phyloP scores from a whole-genome alignment of 1,139 yeast genomes.

The Candida dubliniensis region DNA sequence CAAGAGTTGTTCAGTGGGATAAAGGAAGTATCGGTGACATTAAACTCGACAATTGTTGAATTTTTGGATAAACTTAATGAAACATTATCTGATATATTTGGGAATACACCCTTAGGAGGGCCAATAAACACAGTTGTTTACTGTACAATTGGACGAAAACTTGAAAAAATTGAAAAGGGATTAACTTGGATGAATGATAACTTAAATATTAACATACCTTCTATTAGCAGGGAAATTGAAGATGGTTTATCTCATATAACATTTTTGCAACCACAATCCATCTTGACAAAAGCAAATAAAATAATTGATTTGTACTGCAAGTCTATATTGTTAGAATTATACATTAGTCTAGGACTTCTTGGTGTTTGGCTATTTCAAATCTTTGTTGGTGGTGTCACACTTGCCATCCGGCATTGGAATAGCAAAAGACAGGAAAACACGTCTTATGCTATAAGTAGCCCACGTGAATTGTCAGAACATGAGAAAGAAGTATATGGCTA shows the following conservation, averaged over 20 bases:
- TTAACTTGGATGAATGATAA: constrained; percentile 75
- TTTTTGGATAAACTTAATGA: constrained; percentile 29
- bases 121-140: constrained; percentile 69
- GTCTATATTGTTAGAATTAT: constrained; percentile 44
- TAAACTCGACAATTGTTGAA: constrained; percentile 52
- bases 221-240: constrained; percentile 8
- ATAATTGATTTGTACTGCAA: constrained; percentile 31
- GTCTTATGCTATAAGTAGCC: constrained; percentile 26
- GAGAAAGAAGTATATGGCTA: constrained; percentile 31
- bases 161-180: constrained; percentile 65
- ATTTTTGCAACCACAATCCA: constrained; percentile 8
- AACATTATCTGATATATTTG: constrained; percentile 49
- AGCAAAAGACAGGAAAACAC: constrained; percentile 2
- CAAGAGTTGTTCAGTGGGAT: constrained; percentile 68
- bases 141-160: constrained; percentile 76
- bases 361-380: constrained; percentile 51
- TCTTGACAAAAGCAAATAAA: constrained; percentile 16
- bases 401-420: constrained; percentile 7
- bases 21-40: constrained; percentile 43
- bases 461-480: constrained; percentile 28
- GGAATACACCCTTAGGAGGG: constrained; percentile 61
- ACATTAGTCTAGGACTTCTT: constrained; percentile 43
- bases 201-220: constrained; percentile 61
- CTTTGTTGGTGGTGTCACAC: constrained; percentile 30
- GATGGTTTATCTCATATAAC: constrained; percentile 9